Evolutionary conservation across 2,329 filamentous ascomycete genomes (phyloP), one percentile per base, ranked within the genome.

Genomic region (Dissoconium aciculare): DNA sequence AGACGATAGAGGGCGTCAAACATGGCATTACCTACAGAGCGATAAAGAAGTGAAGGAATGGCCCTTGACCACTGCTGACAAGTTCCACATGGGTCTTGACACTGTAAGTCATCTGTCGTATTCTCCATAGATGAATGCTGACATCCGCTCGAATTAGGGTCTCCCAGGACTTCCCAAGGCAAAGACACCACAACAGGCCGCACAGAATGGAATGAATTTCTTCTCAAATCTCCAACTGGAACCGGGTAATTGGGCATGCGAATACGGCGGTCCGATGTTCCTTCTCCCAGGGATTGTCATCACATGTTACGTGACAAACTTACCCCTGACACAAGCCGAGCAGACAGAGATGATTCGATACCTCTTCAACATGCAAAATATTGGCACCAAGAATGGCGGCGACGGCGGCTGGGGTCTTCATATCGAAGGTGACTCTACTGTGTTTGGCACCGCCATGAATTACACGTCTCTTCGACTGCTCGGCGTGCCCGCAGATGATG

Each of bases 331-430:
- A 1, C 70, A 73, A 38, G 72, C 79, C 35, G 77, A 84, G 53
- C 75, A 77, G 13, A 82, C 74, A 26, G 89, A 93, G 55, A 91
- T 98, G 50, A 87, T 78, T 52, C 83, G 87, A 44, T 98, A 98
- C 56, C 64, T 98, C 1, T 80, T 83, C 48, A 80, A 83, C 3
- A 74, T 84, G 31, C 82, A 87, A 29, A 64, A 93, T 43, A 16
- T 53, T 5, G 49, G 53, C 31, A 26, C 32, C 12, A 52, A 52
- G 37, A 53, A 53, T 27, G 77, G 80, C 0, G 71, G 80, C 28
- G 83, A 95, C 54, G 87, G 89, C n/a, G 89, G 89, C 5, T 98
- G 89, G 89, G 89, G 89, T 0, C 60, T 98, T 21, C 89, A 98
- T 46, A 91, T 92, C 33, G 89, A 98, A 55, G 89, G 76, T 11